Conservation (phyloP, 2,329 filamentous ascomycete genomes). For the Amauroascus verrucosus region DNA sequence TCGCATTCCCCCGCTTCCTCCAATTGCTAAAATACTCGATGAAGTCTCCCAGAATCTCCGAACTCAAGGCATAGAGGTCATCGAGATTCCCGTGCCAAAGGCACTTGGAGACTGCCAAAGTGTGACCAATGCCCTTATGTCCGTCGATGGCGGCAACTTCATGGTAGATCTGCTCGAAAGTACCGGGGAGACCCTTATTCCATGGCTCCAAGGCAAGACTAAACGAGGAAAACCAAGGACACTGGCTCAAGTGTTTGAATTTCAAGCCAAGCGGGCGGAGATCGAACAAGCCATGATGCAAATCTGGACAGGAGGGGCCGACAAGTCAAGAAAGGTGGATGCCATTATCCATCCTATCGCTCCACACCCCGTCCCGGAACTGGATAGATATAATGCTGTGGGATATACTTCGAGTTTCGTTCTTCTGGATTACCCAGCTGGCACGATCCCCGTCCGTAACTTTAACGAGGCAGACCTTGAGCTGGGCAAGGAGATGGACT, state of each 20-base stretch:
- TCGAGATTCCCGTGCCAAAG: slow-evolving; percentile 47
- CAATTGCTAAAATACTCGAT: slow-evolving; percentile 31
- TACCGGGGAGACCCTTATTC: slow-evolving; percentile 48
- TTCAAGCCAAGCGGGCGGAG: slow-evolving; percentile 44
- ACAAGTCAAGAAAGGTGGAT: slow-evolving; percentile 40
- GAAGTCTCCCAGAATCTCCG: slow-evolving; percentile 31
- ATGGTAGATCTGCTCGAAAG: slow-evolving; percentile 50
- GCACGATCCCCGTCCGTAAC: slow-evolving; percentile 44
- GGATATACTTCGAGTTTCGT: slow-evolving; percentile 55
- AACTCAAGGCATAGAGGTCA: slow-evolving; percentile 42
- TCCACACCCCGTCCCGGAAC: slow-evolving; percentile 52
- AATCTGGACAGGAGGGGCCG: slow-evolving; percentile 43
- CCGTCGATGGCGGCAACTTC: slow-evolving; percentile 45
- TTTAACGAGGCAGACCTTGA: slow-evolving; percentile 43
- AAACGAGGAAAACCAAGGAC: slow-evolving; percentile 40
- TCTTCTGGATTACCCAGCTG: slow-evolving; percentile 53
- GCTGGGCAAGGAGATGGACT: slow-evolving; percentile 37
- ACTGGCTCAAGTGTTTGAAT: slow-evolving; percentile 40
- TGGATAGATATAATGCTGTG: slow-evolving; percentile 53
- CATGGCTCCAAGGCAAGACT: slow-evolving; percentile 48
- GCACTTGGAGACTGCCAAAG: slow-evolving; percentile 47
- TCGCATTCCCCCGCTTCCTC: slow-evolving; percentile 31
- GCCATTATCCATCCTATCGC: slow-evolving; percentile 54
- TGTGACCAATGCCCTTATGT: slow-evolving; percentile 49
- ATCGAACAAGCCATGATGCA: slow-evolving; percentile 48